Conservation (phyloP, 2,329 filamentous ascomycete species). For the Talaromyces funiculosus region DNA sequence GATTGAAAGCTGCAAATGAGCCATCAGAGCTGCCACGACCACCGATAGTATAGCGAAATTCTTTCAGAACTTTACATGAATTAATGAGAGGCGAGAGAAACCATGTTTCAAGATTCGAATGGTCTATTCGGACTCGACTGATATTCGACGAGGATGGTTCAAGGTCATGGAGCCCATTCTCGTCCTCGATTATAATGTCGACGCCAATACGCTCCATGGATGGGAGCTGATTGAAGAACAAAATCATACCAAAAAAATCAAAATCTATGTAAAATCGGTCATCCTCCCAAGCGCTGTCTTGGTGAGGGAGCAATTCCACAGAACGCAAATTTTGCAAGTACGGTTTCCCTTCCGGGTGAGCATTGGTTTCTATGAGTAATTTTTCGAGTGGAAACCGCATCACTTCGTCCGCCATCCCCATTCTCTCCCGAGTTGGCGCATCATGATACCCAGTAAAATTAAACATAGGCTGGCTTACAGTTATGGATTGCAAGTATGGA, state of each 20-base stretch:
- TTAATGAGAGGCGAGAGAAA: conserved; percentile 14
- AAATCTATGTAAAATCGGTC: conserved; percentile 9
- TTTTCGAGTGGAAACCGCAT: conserved; percentile 15
- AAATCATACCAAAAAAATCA: conserved; percentile 15
- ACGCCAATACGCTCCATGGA: conserved; percentile 19
- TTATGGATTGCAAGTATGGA: conserved; percentile 17
- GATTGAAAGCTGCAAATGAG: conserved; percentile 11
- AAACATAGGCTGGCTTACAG: conserved; percentile 9
- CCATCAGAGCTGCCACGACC: conserved; percentile 6
- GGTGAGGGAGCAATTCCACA: conserved; percentile 14
- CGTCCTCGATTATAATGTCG: conserved; percentile 13
- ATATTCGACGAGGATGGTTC: conserved; percentile 16
- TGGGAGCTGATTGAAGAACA: conserved; percentile 15
- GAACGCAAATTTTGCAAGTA: conserved; percentile 17
- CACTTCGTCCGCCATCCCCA: neutral
- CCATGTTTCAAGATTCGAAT: conserved; percentile 12
- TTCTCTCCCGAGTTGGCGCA: neutral
- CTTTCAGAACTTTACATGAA: conserved; percentile 16
- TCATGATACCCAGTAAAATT: neutral
- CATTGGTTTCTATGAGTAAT: conserved; percentile 12
- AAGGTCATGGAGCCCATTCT: neutral
- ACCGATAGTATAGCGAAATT: conserved; percentile 19
- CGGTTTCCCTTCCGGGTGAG: neutral
- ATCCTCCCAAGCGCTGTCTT: neutral
- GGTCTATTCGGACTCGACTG: conserved; percentile 14